Evolutionary conservation across 768 basidiomycete species (phyloP), one percentile per base, ranked within the genome.

Genomic region (Amyloporia xantha): DNA sequence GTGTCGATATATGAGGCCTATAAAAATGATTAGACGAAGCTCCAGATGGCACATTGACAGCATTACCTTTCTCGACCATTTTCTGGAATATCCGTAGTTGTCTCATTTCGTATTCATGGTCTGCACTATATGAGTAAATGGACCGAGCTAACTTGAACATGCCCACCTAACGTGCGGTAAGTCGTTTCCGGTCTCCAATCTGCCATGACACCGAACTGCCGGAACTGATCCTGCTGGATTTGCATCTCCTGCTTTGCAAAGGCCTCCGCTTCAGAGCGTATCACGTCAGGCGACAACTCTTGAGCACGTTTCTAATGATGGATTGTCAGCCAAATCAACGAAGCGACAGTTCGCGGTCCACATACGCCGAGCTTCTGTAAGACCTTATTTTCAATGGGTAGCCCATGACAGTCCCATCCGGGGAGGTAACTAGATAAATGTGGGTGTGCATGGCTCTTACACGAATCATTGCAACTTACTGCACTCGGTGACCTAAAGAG

Each of bases 401-500:
- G 79, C 5, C 95, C 95, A 63, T 99, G 95, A 59, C 95, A 98
- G 60, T 99, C 95, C 91, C 92, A 99, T 9, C 95, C 95, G 28
- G 95, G 94, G 12, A 88, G 66, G 67, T 94, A 97, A 59, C 95
- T 97, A 5, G 10, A 3, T 1, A 5, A 43, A 27, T 52, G 19
- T 30, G 9, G 15, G 30, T 33, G 15, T 15, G 30, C 30, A 36
- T n/a, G 11, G 10, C 20, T n/a, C n/a, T 2, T 42, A 15, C 15
- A 12, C 39, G 48, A 11, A 9, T 9, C 62, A 33, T 35, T 4
- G 11, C 10, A n/a, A 64, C 86, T 64, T 55, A 95, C 92, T 93
- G 83, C 37, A 97, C 86, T 56, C 78, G 77, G 53, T 78, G 69
- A 6, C 95, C 94, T 36, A 77, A 71, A 13, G 82, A 77, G 17